Percentiles rank a stretch among this genome's conserved stretches.
Conservation (phyloP, 2,329 filamentous ascomycete genomes). For the Aaosphaeria pasadenensis region DNA sequence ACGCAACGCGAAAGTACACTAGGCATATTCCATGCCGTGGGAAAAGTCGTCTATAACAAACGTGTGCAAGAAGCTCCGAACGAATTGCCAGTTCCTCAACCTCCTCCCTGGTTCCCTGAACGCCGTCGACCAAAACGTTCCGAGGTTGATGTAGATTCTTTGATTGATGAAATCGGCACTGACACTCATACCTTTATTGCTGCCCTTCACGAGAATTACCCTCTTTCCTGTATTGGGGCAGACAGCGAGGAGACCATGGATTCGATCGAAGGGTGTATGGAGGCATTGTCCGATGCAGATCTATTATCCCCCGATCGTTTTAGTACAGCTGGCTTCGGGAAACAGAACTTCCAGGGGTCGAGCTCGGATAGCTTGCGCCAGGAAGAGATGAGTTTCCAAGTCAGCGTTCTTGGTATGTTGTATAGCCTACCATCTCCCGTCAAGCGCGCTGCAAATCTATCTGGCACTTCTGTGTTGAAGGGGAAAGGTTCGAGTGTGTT, state of each 20-base stretch:
- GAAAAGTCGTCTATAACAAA: conserved; percentile 96
- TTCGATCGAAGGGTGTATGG: conserved; percentile 79
- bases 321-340: conserved; percentile 55
- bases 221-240: conserved; percentile 71
- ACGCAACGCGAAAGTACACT: conserved; percentile 85
- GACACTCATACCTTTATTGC: conserved; percentile 88
- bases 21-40: conserved; percentile 93
- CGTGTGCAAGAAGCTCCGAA: conserved; percentile 52
- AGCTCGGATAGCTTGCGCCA: conserved; percentile 75
- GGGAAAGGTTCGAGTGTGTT: conserved; percentile 16
- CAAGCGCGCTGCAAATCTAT: conserved; percentile 53
- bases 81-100: conserved; percentile 34
- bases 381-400: conserved; percentile 91
- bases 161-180: conserved; percentile 92
- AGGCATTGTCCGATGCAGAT: conserved; percentile 83
- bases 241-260: conserved; percentile 65
- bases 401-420: conserved; percentile 80
- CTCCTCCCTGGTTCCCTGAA: conserved; percentile 47
- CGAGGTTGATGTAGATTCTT: conserved; percentile 55
- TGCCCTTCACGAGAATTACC: conserved; percentile 90
- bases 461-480: conserved; percentile 35
- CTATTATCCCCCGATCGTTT: conserved; percentile 75
- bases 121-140: conserved; percentile 43
- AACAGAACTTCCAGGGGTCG: conserved; percentile 47
- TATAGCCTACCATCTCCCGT: conserved; percentile 86